A percentile compares a stretch with the other conserved stretches of the same genome.
phyloP scores from a whole-genome alignment of 352 stramenopile species.

The Globisporangium heterothallicum region DNA sequence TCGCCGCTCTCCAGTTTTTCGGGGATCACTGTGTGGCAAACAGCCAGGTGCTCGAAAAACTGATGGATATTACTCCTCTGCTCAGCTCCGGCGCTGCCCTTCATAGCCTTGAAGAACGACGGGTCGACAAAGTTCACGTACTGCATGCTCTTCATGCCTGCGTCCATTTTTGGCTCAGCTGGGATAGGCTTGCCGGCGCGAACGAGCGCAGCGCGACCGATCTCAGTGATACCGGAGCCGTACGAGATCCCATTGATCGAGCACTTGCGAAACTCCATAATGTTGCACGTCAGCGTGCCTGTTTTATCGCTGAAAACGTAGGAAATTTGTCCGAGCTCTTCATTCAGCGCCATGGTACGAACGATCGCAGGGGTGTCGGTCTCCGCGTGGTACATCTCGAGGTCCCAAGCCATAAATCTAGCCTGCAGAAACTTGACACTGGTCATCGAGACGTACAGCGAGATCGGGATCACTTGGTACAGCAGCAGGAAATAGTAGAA shows the following conservation, averaged over 20 bases:
- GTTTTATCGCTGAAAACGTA: slow-evolving; percentile 92
- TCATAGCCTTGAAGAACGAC: slow-evolving; percentile 54
- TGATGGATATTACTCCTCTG: slow-evolving; percentile 48
- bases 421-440: slow-evolving; percentile 87
- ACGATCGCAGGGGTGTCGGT: slow-evolving; percentile 86
- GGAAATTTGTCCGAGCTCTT: slow-evolving; percentile 89
- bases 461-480: slow-evolving; percentile 91
- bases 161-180: slow-evolving; percentile 52
- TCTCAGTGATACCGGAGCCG: slow-evolving; percentile 82
- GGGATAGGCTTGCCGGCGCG: slow-evolving; percentile 60
- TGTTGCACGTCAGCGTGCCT: slow-evolving; percentile 90
- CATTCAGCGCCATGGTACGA: slow-evolving; percentile 86
- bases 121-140: slow-evolving; percentile 80
- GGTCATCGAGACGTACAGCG: slow-evolving; percentile 91
- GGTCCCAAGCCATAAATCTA: slow-evolving; percentile 83
- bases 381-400: slow-evolving; percentile 89
- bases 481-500: slow-evolving; percentile 91
- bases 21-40: slow-evolving; percentile 81
- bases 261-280: slow-evolving; percentile 94
- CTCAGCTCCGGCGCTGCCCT: slow-evolving; percentile 33
- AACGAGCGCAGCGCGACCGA: slow-evolving; percentile 55
- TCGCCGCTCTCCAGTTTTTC: slow-evolving; percentile 63
- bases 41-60: slow-evolving; percentile 84
- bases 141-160: slow-evolving; percentile 44
- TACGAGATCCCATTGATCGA: slow-evolving; percentile 90